A percentile compares a stretch with the other conserved stretches of the same genome.
phyloP scores from a whole-genome alignment of 2,329 filamentous ascomycete species.

The Daldinia sp. region DNA sequence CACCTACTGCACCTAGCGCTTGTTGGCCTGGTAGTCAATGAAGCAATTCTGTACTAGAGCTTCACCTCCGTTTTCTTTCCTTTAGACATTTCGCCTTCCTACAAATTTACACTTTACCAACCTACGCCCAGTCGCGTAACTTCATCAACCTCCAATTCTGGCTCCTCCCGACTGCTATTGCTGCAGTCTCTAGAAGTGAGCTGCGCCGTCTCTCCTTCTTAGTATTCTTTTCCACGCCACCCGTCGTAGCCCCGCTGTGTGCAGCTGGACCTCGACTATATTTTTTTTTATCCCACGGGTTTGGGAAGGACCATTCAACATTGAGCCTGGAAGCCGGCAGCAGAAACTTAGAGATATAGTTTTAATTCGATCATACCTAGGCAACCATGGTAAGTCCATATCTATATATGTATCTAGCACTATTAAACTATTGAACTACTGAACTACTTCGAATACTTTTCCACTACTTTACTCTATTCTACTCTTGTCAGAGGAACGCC shows the following conservation, averaged over 20 bases:
- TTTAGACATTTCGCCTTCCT: conserved; percentile 9
- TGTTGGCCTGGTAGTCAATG: conserved; percentile 30
- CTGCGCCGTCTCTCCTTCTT: conserved; percentile 18
- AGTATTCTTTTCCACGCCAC: conserved; percentile 27
- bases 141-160: conserved; percentile 17
- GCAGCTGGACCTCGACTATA: conserved; percentile 30
- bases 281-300: conserved; percentile 26
- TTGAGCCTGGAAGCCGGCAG: conserved; percentile 25
- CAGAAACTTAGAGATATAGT: conserved; percentile 23
- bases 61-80: conserved; percentile 32
- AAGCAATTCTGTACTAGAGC: conserved; percentile 40
- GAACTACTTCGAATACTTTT: not conserved
- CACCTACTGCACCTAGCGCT: conserved; percentile 25
- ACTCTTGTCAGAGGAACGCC: conserved; percentile 28
- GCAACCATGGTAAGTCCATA: conserved; percentile 34
- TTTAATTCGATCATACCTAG: not conserved
- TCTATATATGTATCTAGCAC: not conserved
- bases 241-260: conserved; percentile 33
- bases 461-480: not conserved
- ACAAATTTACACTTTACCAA: conserved; percentile 10
- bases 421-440: conserved; percentile 8
- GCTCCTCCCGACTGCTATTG: conserved; percentile 23
- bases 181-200: conserved; percentile 18
- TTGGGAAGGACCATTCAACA: conserved; percentile 32
- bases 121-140: conserved; percentile 36